Conservation (phyloP, 495 filamentous ascomycete genomes). For the Poronia punctata region DNA sequence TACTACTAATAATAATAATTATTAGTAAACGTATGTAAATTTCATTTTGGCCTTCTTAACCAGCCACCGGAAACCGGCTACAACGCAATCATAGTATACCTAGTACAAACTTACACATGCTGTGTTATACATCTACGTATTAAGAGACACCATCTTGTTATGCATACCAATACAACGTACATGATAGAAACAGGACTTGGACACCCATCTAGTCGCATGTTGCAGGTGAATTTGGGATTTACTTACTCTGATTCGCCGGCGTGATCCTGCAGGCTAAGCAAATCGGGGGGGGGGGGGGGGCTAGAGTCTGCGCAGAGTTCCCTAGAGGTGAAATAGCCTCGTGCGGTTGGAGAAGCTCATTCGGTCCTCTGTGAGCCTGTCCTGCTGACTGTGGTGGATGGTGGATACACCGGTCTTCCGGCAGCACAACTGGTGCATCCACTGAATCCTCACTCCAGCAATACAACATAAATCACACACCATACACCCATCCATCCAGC, state of each 20-base stretch:
- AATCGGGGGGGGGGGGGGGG: slow-evolving; percentile 7
- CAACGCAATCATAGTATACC: no score
- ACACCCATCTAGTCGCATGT: slow-evolving; percentile 9
- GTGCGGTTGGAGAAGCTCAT: slow-evolving; percentile 26
- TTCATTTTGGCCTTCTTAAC: no score
- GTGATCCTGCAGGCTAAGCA: slow-evolving; percentile 17
- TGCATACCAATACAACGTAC: slow-evolving; percentile 1
- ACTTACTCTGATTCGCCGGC: slow-evolving; percentile 21
- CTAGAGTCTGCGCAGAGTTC: slow-evolving; percentile 7
- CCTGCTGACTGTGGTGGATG: slow-evolving; percentile 22
- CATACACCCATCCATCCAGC: no score
- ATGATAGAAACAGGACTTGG: slow-evolving; percentile 6
- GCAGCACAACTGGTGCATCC: slow-evolving; percentile 17
- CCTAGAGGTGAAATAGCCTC: slow-evolving; percentile 25
- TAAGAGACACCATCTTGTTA: no score
- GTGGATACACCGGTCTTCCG: slow-evolving; percentile 19
- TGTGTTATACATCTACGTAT: no score
- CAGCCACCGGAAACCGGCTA: no score
- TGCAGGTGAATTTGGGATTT: slow-evolving; percentile 14
- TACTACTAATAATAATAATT: no score
- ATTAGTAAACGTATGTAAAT: no score
- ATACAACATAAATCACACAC: slow-evolving; percentile 22
- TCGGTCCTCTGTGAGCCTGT: no score
- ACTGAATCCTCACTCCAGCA: slow-evolving; percentile 12
- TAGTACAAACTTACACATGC: no score